Percentiles rank a stretch among this genome's conserved stretches.
phyloP scores from a whole-genome alignment of 306 rosid species.

The Cucurbita maxima region DNA sequence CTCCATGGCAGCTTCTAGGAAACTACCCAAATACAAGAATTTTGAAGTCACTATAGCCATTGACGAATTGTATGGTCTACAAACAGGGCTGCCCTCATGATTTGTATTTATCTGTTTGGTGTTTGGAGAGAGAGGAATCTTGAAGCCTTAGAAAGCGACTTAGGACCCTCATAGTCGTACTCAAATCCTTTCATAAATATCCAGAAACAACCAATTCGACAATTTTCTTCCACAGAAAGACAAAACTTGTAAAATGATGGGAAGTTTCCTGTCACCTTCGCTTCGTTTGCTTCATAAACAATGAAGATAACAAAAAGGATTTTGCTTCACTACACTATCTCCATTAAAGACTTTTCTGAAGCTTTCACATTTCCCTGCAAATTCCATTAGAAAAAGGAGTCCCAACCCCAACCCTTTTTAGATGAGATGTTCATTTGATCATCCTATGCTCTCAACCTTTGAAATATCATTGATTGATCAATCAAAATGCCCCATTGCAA shows the following conservation, averaged over 20 bases:
- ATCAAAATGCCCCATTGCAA: not conserved
- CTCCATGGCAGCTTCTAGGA: not conserved
- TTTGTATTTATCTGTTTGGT: not conserved
- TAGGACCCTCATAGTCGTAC: not conserved
- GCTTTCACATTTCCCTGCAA: constrained; percentile 3
- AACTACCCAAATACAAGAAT: not conserved
- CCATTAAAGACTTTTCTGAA: not conserved
- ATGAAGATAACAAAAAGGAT: too few species aligned
- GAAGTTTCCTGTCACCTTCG: not conserved
- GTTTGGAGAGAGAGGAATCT: not conserved
- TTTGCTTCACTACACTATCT: not conserved
- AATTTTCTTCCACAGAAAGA: not conserved
- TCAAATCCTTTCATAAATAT: not conserved
- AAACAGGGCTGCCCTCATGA: not conserved
- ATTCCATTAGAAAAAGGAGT: not conserved
- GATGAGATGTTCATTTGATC: not conserved
- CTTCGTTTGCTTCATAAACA: not conserved
- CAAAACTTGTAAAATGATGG: not conserved
- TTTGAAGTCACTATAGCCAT: not conserved
- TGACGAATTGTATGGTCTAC: not conserved
- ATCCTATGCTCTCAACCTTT: not conserved
- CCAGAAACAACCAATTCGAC: not conserved
- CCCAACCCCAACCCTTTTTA: not conserved
- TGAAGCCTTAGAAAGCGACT: not conserved
- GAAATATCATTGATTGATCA: not conserved